Conservation (phyloP, 2,329 filamentous ascomycete species). For the Fusarium sp. region DNA sequence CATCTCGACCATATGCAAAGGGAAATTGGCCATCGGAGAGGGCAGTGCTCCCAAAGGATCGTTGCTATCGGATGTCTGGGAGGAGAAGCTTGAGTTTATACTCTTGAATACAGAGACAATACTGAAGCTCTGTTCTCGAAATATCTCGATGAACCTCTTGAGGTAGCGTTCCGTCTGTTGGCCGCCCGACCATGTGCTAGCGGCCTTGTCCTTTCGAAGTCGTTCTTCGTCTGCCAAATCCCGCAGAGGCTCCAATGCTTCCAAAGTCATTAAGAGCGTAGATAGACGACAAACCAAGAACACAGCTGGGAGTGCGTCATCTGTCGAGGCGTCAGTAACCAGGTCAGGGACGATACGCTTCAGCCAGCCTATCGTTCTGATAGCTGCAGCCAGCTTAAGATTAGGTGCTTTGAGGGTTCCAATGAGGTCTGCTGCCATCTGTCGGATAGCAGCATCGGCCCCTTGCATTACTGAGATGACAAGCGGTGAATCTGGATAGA, state of each 20-base stretch:
- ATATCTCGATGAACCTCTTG: slow-evolving; percentile 96
- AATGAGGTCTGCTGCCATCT: slow-evolving; percentile 88
- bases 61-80: slow-evolving; percentile 23
- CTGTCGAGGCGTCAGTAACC: slow-evolving; percentile 49
- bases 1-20: slow-evolving; percentile 83
- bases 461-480: slow-evolving; percentile 78
- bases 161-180: slow-evolving; percentile 95
- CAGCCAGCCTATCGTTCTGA: slow-evolving; percentile 92
- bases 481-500: slow-evolving; percentile 84
- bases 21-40: slow-evolving; percentile 83
- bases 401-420: slow-evolving; percentile 78
- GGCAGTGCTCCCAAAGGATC: slow-evolving; percentile 70
- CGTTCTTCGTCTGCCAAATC: slow-evolving; percentile 91
- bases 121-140: slow-evolving; percentile 95
- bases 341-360: slow-evolving; percentile 87
- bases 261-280: slow-evolving; percentile 81
- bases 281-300: slow-evolving; percentile 89
- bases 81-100: slow-evolving; percentile 65
- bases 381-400: slow-evolving; percentile 87
- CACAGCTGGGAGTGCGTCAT: slow-evolving; percentile 81
- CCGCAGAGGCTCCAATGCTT: slow-evolving; percentile 84
- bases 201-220: slow-evolving; percentile 57
- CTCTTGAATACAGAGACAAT: slow-evolving; percentile 95
- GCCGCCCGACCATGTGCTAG: slow-evolving; percentile 71
- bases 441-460: slow-evolving; percentile 87